Percentiles rank a stretch among this genome's conserved stretches.
These are phyloP conservation scores for Podospora appendiculata DNA, from an alignment of 495 filamentous ascomycete species.

Conservation along the genomic window DNA sequence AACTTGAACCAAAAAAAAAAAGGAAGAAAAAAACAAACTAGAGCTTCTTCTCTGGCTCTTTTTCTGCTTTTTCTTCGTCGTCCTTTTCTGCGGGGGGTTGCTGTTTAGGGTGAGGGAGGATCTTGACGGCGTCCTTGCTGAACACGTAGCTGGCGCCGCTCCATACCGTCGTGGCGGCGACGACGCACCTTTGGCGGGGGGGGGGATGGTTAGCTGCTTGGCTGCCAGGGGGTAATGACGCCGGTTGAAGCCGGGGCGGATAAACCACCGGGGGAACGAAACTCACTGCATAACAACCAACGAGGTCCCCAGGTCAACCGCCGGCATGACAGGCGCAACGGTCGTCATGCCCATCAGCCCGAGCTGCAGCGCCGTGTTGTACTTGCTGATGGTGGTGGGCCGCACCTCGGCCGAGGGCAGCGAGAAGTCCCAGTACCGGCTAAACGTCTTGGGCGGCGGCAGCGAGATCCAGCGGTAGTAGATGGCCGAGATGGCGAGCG, in stretches of 20 bases:
- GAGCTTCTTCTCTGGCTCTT: slow-evolving; percentile 1
- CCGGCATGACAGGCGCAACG: slow-evolving; percentile 56
- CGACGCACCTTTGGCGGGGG: slow-evolving; percentile 48
- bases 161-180: slow-evolving; percentile 76
- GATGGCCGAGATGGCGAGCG: slow-evolving; percentile 79
- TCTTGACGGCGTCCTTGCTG: slow-evolving; percentile 74
- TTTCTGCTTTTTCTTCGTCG: slow-evolving; percentile 10
- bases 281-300: slow-evolving; percentile 70
- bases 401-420: slow-evolving; percentile 88
- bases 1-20: too few species aligned
- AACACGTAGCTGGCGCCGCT: slow-evolving; percentile 78
- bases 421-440: slow-evolving; percentile 95
- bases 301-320: slow-evolving; percentile 43
- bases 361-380: slow-evolving; percentile 76
- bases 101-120: slow-evolving; percentile 33
- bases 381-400: slow-evolving; percentile 85
- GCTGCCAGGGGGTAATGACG: too few species aligned
- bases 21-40: too few species aligned
- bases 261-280: not conserved
- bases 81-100: not conserved
- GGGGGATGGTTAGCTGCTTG: too few species aligned
- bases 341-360: slow-evolving; percentile 72
- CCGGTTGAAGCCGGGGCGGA: too few species aligned
- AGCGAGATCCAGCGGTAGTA: slow-evolving; percentile 94
- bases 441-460: slow-evolving; percentile 84